Evolutionary conservation across 1,284 basidiomycete species (phyloP), one percentile per base, ranked within the genome.

Genomic region (Trametes sp.): DNA sequence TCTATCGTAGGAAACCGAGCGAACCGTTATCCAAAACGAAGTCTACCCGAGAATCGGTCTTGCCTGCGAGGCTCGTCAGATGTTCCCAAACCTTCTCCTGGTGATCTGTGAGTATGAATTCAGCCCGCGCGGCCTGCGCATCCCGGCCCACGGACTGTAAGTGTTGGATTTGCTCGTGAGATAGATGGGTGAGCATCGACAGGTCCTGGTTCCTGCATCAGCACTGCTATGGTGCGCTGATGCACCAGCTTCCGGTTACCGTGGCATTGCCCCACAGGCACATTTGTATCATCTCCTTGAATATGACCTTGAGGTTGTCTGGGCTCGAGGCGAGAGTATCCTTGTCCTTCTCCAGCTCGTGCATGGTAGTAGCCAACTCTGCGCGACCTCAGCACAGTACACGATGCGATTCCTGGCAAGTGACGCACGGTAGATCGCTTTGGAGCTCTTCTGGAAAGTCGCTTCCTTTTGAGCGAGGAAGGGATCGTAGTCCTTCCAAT

Each of bases 11-110:
- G 16, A 2, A 1, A 29, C 31, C 13, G 4, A 0, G 68, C 84
- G 68, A 69, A 91, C 94, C 88, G 73, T 98, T 98, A 76, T 98
- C 97, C 29, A 99, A 80, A 1, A 98, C 87, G 64, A 98, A 90
- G 75, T 99, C 97, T 19, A 97, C 81, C 9, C 90, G 81, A 0
- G 82, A 87, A 59, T 81, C 77, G 54, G 84, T 82, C 42, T 65
- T 62, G 24, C 64, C 61, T 64, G 69, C 54, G 24, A 89, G 70
- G 10, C 75, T 79, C 64, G 85, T 86, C 45, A 98, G 72, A 70
- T 93, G 84, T 0, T 85, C 74, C 95, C 96, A 98, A 10, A 89
- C 88, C 19, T 79, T 77, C 36, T 86, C 82, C 70, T 96, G 87
- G 72, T 98, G 94, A 70, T 98, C 93, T 56, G 85, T 87, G 19